Base-by-base conservation (phyloP, 805 yeast genomes). In the Martiniozyma abietophila region DNA sequence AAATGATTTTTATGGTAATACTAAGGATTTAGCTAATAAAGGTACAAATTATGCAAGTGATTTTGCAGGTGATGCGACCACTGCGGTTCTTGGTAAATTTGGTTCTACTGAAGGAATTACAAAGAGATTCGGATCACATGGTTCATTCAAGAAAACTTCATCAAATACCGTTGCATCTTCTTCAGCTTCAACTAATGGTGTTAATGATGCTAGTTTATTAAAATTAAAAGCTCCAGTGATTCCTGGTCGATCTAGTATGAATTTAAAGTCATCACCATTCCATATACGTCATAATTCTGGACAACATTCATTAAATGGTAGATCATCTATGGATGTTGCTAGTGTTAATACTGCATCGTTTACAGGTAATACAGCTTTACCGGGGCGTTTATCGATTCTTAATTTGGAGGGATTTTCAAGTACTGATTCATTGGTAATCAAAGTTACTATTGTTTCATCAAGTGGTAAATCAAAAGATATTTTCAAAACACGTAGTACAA, bases 401-500 rank as follows among this genome's bases (percentile, higher is more conserved):
- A 58, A 69, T 3, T 28, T 55, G 22, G 55, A 56, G 4, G 15
- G 41, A 5, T 34, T 25, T 4, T 31, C 40, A 5, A 10, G 16
- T 12, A 41, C 39, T 17, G 52, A 51, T 8, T 37, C 46, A 8
- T 42, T 68, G 35, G 79, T 71, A 42, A 67, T 83, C 29, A 78
- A 71, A 49, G 72, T 72, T 3, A 51, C 67, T 1, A 63, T 61
- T 16, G 56, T 61, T 8, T 61, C 64, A 17, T 20, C 55, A 6
- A 46, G 45, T 6, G 34, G 38, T 7, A 67, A 61, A 43, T 64
- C 62, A 33, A 79, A 73, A 49, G 80, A 70, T 29, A 49, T 89
- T 25, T 71, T 65, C 60, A 79, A 74, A 53, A 78, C 95, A 1
- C 74, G 76, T 51, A 66, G 15, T 51, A 60, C 35, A 82, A 81